Evolutionary conservation across 331 rosid species (phyloP), one percentile per base, ranked within the genome.

Genomic region (Quercus phellos): DNA sequence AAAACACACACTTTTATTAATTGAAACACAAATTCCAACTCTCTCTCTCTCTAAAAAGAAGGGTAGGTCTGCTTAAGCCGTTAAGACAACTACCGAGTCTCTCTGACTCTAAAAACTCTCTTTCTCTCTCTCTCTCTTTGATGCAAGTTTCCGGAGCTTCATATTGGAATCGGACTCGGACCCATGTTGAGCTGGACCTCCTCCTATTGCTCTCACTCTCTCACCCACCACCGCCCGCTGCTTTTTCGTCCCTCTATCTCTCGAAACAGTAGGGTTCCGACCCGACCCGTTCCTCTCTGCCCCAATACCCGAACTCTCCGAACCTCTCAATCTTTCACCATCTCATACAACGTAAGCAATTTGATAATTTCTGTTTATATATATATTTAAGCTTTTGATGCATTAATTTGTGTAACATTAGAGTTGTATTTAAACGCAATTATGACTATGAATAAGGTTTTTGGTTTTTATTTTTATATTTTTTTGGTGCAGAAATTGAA

Each of bases 401-500:
- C 17, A 19, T 55, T 21, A 21, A 10, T 55, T 55, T 55, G 16
- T 55, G 63, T 0, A 21, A 19, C 26, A 3, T 58, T 11, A 1
- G 32, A 26, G 26, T 58, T 58, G 53, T 46, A 12, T 46, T 46
- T 46, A 46, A 11, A 46, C 14, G 53, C 14, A 58, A 11, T 22
- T 58, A 21, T 58, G 4, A 8, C 56, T 38, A 10, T 24, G 42
- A 79, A 32, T 42, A 17, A 18, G 46, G 53, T 66, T 51, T 70
- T 50, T 32, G 19, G 53, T 56, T 55, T 17, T 46, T 38, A 35
- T 8, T 74, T 76, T 53, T 64, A 34, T 34, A 34, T 34, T 38
- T 38, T 38, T 38, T 2, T 11, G 46, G 46, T 89, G 88, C 90
- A 93, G 98, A 88, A 80, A 69, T 85, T 89, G 84, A 87, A 82